Percentiles rank a stretch among this genome's conserved stretches.
Evolutionary conservation across 2,329 filamentous ascomycete species (phyloP).

Genomic region (Calonectria honghensis): DNA sequence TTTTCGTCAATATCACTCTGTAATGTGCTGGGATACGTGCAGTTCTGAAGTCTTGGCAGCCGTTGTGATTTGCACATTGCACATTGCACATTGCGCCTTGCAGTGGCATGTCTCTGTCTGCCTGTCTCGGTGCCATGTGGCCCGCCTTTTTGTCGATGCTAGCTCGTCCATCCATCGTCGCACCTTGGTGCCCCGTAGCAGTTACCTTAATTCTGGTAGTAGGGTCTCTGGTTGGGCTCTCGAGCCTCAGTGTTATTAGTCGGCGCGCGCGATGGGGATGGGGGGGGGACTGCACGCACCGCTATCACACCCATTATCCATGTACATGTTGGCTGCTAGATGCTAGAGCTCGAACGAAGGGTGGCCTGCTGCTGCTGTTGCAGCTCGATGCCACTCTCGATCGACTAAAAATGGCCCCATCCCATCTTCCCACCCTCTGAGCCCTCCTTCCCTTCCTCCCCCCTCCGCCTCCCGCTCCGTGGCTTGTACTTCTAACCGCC

Average conservation of each 20-base stretch:
- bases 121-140: neutral
- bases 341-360: neutral
- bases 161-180: constrained; percentile 19
- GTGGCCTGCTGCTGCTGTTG: neutral
- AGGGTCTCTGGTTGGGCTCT: constrained; percentile 28
- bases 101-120: neutral
- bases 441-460: constrained; percentile 15
- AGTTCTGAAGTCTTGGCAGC: neutral
- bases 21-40: neutral
- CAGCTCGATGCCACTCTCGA: constrained; percentile 9
- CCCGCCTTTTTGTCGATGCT: constrained; percentile 2
- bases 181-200: constrained; percentile 5
- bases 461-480: neutral
- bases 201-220: constrained; percentile 21
- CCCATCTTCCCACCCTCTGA: constrained; percentile 26
- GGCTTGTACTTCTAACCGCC: constrained; percentile 5
- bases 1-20: constrained; percentile 6
- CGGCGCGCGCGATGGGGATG: neutral
- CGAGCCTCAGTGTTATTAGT: constrained; percentile 16
- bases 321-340: neutral
- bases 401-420: constrained; percentile 37
- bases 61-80: neutral
- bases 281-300: constrained; percentile 15
- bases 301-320: constrained; percentile 4
- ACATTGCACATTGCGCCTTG: neutral